Base-by-base conservation (phyloP, 164 flowering plant species). In the Berberis vulgaris region DNA sequence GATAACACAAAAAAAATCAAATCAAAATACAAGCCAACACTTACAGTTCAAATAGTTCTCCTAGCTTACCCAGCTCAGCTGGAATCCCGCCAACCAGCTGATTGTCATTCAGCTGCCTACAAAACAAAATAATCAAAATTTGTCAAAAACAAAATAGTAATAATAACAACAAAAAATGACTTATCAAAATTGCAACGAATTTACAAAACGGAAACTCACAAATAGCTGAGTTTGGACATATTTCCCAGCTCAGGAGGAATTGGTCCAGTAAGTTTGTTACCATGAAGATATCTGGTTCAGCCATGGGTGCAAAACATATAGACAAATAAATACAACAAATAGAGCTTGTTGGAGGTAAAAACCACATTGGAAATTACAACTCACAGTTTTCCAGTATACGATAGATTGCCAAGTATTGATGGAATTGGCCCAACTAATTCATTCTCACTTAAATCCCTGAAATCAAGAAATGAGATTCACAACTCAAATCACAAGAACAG, bases 171-270 rank as follows among this genome's bases (percentile, higher is more conserved):
- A 52, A 52, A 9, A 10, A 56, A 49, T 10, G 52, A 49, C 10
- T 49, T 5, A 10, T 49, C 7, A 49, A 10, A 62, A 55, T 1
- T 67, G 10, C 3, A 7, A 8, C 1, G 43, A 13, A 5, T 5
- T 2, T 52, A 8, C 43, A 8, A 8, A 8, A 52, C 57, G 7
- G 4, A 47, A 1, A n/a, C 88, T 85, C 54, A 93, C 98, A 93
- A 66, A 68, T 93, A 93, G 74, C 98, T 90, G 5, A 93, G 92
- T 63, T 81, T 88, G 40, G 98, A 79, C 98, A 93, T 90, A 65
- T 90, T 90, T 47, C 98, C 98, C 43, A 93, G 84, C 76, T 93
- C 98, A 1, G 92, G 89, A 26, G 98, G 98, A 63, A 93, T 93
- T 43, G 76, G 73, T 7, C 97, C 98, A n/a, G 83, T 80, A 49